A percentile compares a stretch with the other conserved stretches of the same genome.
Conservation (phyloP, 2,329 filamentous ascomycete species). For the Colletotrichum theobromicola region DNA sequence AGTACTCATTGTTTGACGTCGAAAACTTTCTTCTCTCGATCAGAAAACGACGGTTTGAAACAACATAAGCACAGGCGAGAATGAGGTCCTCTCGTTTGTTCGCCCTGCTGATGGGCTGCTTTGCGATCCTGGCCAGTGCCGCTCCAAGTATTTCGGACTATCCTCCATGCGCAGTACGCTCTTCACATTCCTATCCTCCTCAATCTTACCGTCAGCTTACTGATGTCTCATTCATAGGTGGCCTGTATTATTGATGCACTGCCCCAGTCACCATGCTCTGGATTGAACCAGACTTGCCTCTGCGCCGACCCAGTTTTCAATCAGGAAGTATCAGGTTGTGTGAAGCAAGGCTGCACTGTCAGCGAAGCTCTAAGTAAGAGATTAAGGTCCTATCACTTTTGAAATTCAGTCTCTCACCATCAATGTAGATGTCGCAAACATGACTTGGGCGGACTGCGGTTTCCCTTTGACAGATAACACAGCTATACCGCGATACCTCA, state of each 20-base stretch:
- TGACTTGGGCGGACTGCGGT: background rate
- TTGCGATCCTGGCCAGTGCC: background rate
- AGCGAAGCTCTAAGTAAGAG: background rate
- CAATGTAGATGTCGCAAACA: background rate
- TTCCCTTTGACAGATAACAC: background rate
- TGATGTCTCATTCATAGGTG: background rate
- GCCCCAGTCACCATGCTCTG: background rate
- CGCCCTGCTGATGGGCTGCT: background rate
- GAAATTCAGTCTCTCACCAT: background rate
- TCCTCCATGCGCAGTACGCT: background rate
- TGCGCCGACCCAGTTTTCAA: background rate
- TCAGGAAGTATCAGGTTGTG: background rate
- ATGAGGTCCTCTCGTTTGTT: background rate
- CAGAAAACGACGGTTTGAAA: fast-evolving
- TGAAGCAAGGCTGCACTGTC: background rate
- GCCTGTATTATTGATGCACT: background rate
- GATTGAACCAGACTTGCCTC: background rate
- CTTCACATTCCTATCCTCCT: background rate
- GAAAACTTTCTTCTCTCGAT: background rate
- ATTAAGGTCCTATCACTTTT: background rate
- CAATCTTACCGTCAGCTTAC: background rate
- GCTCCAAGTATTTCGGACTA: background rate
- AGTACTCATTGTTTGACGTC: background rate
- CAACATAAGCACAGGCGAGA: background rate
- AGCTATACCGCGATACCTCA: background rate